These are phyloP conservation scores for Crithidia mellificae DNA, from an alignment of 208 protist species.

Conservation along the genomic window DNA sequence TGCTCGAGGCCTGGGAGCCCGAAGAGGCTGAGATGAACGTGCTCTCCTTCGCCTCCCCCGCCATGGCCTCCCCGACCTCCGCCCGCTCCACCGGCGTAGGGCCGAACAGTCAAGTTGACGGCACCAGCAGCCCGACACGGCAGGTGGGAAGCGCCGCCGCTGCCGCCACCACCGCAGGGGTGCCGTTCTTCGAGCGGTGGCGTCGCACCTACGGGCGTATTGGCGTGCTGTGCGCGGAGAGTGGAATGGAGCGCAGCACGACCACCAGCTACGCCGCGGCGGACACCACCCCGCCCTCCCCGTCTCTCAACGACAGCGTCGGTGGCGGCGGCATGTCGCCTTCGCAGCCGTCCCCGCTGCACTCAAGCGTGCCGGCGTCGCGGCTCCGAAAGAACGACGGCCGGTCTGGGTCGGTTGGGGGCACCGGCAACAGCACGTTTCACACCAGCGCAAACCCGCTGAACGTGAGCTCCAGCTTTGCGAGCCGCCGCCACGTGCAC, in stretches of 20 bases:
- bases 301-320: not conserved
- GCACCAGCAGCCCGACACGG: not conserved
- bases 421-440: not conserved
- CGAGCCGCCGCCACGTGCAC: conserved; percentile 12
- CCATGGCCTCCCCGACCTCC: conserved; percentile 8
- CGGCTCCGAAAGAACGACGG: not conserved
- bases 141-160: not conserved
- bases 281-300: not conserved
- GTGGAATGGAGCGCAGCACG: conserved; percentile 1
- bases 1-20: conserved; percentile 26
- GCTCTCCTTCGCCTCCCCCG: conserved; percentile 12
- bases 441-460: no score
- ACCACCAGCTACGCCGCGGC: not conserved
- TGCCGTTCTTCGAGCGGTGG: conserved; percentile 9
- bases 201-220: conserved; percentile 15
- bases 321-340: not conserved
- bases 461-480: not conserved
- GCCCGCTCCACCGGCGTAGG: not conserved
- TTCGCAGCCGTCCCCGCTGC: not conserved
- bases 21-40: conserved; percentile 19
- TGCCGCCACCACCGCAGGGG: not conserved
- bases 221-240: conserved; percentile 2
- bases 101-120: not conserved
- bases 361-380: not conserved
- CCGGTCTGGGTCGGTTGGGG: not conserved